Evolutionary conservation across 768 basidiomycete genomes (phyloP), one percentile per base, ranked within the genome.

Genomic region (Paxillus ammoniavirescens): DNA sequence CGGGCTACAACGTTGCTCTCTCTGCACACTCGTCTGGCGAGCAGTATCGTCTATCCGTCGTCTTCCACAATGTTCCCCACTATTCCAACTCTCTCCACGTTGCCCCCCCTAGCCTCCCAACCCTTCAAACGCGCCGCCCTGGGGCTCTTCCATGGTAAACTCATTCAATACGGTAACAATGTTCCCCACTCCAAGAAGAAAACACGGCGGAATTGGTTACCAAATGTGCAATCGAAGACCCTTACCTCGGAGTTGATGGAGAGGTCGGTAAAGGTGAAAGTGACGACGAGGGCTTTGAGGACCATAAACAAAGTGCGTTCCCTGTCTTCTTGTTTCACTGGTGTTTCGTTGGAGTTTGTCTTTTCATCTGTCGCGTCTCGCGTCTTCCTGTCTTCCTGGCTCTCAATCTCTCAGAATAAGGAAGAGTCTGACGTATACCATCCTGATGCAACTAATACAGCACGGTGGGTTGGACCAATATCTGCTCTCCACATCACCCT

Each of bases 111-210:
- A 9, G 65, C 83, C 57, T 80, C 88, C 28, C 78, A 82, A 56
- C 86, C 89, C 8, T 91, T 92, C 74, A 93, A 92, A 66, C 86
- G 90, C 41, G 74, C 89, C 2, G 84, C 92, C 60, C 73, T 82
- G 3, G 92, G 91, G 50, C 83, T 95, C 2, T 93, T 89, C 65
- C 89, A 92, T 50, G 91, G 91, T 14, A 87, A 85, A 66, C 82
- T 75, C 50, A 90, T 85, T 61, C 86, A 84, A 62, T 83, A 83
- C 59, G 93, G 93, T 23, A 93, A 94, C 77, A 93, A 87, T 65
- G 91, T 94, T 45, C 91, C 93, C 0, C 87, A 91, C 70, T 93
- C 92, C 21, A 86, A 87, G 66, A 81, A 87, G 67, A 94, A 93
- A 75, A 93, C 93, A 23, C 85, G 89, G 47, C 78, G 93, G 38